These are phyloP conservation scores for Camellia sinensis DNA, from an alignment of 148 eudicot genomes.

Conservation along the genomic window DNA sequence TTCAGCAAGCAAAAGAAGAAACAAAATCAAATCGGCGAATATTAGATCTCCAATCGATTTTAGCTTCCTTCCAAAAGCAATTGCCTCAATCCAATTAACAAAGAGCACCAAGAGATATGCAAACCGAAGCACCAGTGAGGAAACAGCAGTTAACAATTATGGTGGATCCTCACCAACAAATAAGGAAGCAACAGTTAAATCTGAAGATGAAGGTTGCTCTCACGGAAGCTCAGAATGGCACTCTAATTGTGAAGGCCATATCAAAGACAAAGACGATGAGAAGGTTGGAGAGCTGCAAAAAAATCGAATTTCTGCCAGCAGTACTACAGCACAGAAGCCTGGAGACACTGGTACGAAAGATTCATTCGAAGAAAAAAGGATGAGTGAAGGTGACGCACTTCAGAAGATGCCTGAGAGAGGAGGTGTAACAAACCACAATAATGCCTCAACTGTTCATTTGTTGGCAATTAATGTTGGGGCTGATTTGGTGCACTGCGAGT, in stretches of 20 bases:
- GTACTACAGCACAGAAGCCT: neutral
- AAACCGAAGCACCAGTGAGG: neutral
- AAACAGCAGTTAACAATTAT: too few relatives aligned
- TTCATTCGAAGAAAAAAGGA: neutral
- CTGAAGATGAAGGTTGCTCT: too few relatives aligned
- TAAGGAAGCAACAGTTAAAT: too few relatives aligned
- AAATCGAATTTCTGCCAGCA: neutral
- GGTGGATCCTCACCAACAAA: too few relatives aligned
- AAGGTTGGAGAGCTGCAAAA: neutral
- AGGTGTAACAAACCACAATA: neutral
- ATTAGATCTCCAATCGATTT: too few relatives aligned
- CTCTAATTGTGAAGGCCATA: too few relatives aligned
- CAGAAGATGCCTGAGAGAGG: neutral
- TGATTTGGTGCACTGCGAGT: neutral
- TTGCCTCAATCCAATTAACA: too few relatives aligned
- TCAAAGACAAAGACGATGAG: neutral
- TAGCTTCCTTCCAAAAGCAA: too few relatives aligned
- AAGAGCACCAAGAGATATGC: too few relatives aligned
- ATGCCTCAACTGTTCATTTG: constrained; percentile 10
- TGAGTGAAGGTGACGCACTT: constrained; percentile 3
- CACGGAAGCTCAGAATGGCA: too few relatives aligned
- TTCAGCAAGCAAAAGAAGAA: too few relatives aligned
- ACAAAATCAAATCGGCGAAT: too few relatives aligned
- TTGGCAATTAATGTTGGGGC: constrained; percentile 1
- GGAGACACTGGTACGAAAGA: neutral